These are phyloP conservation scores for Exophiala phaeomuriformis DNA, from an alignment of 2,329 filamentous ascomycete species.

Conservation along the genomic window DNA sequence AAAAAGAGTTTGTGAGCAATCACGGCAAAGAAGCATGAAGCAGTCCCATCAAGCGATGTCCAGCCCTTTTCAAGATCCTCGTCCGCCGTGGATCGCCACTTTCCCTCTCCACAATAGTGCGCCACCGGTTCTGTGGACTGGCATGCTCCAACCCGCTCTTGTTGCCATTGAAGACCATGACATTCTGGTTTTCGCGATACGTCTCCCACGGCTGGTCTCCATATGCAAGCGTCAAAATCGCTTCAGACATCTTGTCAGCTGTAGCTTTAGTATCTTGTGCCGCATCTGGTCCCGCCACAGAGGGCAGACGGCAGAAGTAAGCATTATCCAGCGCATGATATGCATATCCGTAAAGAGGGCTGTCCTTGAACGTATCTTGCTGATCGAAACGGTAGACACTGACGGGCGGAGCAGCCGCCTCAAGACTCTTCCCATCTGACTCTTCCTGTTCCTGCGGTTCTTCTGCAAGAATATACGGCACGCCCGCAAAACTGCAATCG, in stretches of 20 bases:
- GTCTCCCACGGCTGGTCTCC: too few species aligned
- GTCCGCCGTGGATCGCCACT: too few species aligned
- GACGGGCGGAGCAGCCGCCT: not conserved
- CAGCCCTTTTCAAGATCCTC: too few species aligned
- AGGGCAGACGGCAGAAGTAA: not conserved
- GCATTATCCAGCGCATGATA: slow-evolving; percentile 1
- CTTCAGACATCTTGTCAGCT: not conserved
- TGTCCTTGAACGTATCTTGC: not conserved
- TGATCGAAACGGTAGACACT: not conserved
- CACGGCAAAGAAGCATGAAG: too few species aligned
- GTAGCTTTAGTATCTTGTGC: not conserved
- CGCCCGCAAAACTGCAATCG: slow-evolving; percentile 42
- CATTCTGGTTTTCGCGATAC: too few species aligned
- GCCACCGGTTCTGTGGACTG: too few species aligned
- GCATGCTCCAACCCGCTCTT: too few species aligned
- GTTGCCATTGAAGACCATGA: too few species aligned
- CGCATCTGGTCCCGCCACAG: not conserved
- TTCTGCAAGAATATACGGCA: slow-evolving; percentile 29
- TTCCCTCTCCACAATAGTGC: too few species aligned
- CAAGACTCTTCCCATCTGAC: not conserved
- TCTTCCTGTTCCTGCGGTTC: slow-evolving; percentile 31
- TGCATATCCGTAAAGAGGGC: not conserved
- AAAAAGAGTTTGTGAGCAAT: too few species aligned
- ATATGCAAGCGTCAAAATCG: not conserved
- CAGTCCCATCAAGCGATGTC: too few species aligned